These are phyloP conservation scores for Spergularia azorica DNA, from an alignment of 179 eudicot genomes.

Conservation along the genomic window DNA sequence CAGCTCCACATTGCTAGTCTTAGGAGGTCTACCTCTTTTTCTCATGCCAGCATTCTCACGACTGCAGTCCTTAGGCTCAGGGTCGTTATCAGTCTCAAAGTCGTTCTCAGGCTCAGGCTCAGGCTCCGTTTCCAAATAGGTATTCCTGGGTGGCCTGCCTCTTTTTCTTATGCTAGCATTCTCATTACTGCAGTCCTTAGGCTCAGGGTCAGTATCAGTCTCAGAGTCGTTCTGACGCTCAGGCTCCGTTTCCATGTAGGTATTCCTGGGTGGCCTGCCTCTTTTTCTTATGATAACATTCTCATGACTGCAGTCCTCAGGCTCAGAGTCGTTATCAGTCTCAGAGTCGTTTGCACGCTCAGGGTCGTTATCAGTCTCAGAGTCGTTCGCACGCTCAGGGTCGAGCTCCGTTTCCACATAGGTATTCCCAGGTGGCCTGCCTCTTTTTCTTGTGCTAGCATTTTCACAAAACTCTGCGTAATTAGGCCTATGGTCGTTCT, in stretches of 20 bases:
- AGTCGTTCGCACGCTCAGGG: not conserved
- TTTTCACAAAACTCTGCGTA: conserved; percentile 1
- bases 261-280: too few relatives aligned
- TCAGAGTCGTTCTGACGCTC: not conserved
- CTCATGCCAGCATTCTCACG: conserved; percentile 10
- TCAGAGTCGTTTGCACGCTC: not conserved
- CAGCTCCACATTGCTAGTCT: conserved; percentile 3
- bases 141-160: too few relatives aligned
- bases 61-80: conserved; percentile 7
- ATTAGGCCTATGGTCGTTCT: not conserved
- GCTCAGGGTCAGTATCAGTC: not conserved
- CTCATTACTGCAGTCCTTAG: not conserved
- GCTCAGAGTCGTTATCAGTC: not conserved
- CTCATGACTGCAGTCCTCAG: not conserved
- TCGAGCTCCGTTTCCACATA: not conserved
- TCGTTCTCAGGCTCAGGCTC: not conserved
- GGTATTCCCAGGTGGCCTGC: not conserved
- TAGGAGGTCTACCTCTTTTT: conserved; percentile 7
- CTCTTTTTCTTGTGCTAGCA: not conserved
- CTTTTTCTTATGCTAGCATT: too few relatives aligned
- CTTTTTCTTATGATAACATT: too few relatives aligned
- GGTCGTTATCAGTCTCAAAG: not conserved
- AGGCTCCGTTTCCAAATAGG: not conserved
- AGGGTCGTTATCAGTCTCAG: not conserved
- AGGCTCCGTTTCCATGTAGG: too few relatives aligned